Conservation (phyloP, 805 yeast species). For the Hanseniaspora jakobsenii region DNA sequence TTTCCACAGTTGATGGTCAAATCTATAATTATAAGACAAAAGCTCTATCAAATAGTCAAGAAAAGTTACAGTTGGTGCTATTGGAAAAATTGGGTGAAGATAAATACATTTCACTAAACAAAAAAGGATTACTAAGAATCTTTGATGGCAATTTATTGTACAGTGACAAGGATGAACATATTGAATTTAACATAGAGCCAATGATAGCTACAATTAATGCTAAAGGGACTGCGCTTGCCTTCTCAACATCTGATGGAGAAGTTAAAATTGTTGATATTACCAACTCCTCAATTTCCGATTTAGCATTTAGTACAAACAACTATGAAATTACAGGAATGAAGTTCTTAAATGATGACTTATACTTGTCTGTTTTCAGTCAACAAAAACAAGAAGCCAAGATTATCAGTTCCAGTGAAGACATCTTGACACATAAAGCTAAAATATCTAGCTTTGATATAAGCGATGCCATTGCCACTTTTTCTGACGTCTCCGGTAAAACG, state of each 20-base stretch:
- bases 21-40: constrained; percentile 4
- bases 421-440: constrained; percentile 7
- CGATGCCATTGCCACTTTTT: constrained; percentile 2
- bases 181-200: neutral
- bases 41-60: neutral
- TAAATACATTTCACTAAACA: neutral
- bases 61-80: constrained; percentile 3
- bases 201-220: neutral
- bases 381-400: constrained; percentile 4
- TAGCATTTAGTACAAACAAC: neutral
- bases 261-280: neutral
- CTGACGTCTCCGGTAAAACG: constrained; percentile 13
- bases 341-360: neutral
- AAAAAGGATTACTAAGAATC: neutral
- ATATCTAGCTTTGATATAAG: constrained; percentile 1
- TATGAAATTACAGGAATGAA: neutral
- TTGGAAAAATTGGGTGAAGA: neutral
- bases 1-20: constrained; percentile 12
- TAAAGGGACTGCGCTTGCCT: neutral
- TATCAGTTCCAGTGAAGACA: neutral
- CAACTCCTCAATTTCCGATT: neutral
- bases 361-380: constrained; percentile 3
- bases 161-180: neutral
- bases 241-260: neutral
- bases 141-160: neutral